Conservation (phyloP, 768 basidiomycete species). For the Cystofilobasidium capitatum region DNA sequence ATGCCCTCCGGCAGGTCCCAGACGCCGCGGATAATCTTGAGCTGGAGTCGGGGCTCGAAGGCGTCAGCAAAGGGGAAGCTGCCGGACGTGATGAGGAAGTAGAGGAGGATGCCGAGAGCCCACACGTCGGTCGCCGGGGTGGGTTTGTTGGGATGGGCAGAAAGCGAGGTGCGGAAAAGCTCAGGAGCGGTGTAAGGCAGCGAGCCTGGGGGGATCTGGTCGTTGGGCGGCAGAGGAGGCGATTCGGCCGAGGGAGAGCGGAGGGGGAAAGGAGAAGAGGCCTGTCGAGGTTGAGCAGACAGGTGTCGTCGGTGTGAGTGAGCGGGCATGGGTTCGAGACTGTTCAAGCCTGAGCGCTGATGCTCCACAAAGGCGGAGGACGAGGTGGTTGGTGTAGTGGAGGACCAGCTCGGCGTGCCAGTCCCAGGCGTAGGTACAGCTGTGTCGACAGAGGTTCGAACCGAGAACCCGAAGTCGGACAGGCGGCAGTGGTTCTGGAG, state of each 20-base stretch:
- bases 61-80: conserved; percentile 77
- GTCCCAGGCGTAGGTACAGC: neutral
- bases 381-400: neutral
- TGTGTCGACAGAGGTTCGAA: neutral
- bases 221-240: neutral
- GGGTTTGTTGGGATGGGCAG: conserved; percentile 33
- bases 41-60: conserved; percentile 81
- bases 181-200: conserved; percentile 87
- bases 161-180: conserved; percentile 52
- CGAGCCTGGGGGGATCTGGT: conserved; percentile 62
- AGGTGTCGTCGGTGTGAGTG: neutral
- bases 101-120: conserved; percentile 86
- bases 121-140: conserved; percentile 83
- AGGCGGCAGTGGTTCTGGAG: conserved; percentile 14
- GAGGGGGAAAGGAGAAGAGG: conserved; percentile 17
- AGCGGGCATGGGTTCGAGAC: neutral
- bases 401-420: neutral
- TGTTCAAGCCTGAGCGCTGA: neutral
- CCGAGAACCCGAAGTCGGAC: conserved; percentile 24
- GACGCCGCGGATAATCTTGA: conserved; percentile 78
- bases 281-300: conserved; percentile 14
- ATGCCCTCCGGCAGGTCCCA: conserved; percentile 39
- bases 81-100: conserved; percentile 65
- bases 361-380: neutral
- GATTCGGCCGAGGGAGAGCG: conserved; percentile 2